These are phyloP conservation scores for Pseudogymnoascus verrucosus DNA, from an alignment of 2,329 filamentous ascomycete genomes.

Conservation along the genomic window DNA sequence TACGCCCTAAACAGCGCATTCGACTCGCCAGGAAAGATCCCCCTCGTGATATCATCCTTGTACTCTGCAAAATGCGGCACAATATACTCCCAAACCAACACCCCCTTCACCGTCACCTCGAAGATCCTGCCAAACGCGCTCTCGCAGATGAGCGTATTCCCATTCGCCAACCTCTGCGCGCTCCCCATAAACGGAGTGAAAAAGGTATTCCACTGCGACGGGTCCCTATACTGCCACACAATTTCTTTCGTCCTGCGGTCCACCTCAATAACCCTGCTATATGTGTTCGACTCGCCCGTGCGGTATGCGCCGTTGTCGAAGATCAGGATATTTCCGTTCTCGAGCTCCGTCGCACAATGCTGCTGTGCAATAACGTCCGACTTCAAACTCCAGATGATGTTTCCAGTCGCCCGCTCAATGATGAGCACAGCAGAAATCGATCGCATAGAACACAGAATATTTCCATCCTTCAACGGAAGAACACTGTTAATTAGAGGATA, in stretches of 20 bases:
- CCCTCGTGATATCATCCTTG: slow-evolving; percentile 29
- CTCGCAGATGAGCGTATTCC: slow-evolving; percentile 37
- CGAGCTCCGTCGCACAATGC: slow-evolving; percentile 36
- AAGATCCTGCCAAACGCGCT: slow-evolving; percentile 36
- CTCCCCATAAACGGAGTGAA: slow-evolving; percentile 42
- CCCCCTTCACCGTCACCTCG: slow-evolving; percentile 34
- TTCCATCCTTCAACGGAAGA: slow-evolving; percentile 31
- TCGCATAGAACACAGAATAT: slow-evolving; percentile 36
- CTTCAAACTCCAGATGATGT: slow-evolving; percentile 36
- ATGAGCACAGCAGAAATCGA: slow-evolving; percentile 36
- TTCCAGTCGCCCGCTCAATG: slow-evolving; percentile 32
- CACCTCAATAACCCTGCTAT: slow-evolving; percentile 35
- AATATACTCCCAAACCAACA: slow-evolving; percentile 37
- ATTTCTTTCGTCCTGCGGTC: slow-evolving; percentile 32
- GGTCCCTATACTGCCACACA: slow-evolving; percentile 37
- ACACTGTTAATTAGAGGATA: slow-evolving; percentile 40
- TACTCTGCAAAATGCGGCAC: slow-evolving; percentile 35
- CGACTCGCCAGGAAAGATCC: slow-evolving; percentile 32
- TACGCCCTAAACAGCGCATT: slow-evolving; percentile 40
- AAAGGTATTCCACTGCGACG: slow-evolving; percentile 15
- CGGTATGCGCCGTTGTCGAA: slow-evolving; percentile 40
- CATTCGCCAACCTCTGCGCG: slow-evolving; percentile 34
- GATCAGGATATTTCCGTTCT: slow-evolving; percentile 35
- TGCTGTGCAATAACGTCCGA: slow-evolving; percentile 35
- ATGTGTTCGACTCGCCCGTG: slow-evolving; percentile 32